Evolutionary conservation across 768 basidiomycete genomes (phyloP).

Genomic region (Mycena metata): DNA sequence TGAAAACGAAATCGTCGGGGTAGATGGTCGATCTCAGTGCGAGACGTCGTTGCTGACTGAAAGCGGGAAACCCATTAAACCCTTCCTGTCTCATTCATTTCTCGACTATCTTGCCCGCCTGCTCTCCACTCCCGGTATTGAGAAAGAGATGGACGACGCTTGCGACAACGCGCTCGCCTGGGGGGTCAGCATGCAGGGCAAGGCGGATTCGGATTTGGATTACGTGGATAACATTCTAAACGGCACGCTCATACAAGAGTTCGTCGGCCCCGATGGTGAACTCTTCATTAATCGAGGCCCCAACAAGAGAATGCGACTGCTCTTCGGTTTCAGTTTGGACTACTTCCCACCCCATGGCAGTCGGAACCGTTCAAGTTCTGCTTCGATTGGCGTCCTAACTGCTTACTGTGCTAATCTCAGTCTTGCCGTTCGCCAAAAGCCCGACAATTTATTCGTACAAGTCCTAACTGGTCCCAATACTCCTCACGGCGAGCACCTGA

Average conservation of each 20-base stretch:
- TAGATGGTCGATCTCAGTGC: neutral
- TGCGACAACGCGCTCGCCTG: slow-evolving; percentile 19
- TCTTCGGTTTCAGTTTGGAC: slow-evolving; percentile 42
- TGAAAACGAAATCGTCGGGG: slow-evolving; percentile 1
- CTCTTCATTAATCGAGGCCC: too few species aligned
- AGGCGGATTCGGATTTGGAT: neutral
- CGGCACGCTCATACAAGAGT: neutral
- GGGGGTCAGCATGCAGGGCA: neutral
- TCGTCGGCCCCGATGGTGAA: neutral
- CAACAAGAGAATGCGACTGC: slow-evolving; percentile 20
- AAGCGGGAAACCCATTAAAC: too few species aligned
- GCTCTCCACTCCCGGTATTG: slow-evolving; percentile 31
- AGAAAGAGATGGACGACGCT: slow-evolving; percentile 20
- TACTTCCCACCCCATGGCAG: slow-evolving; percentile 44
- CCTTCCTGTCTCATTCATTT: slow-evolving; percentile 31
- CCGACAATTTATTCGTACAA: slow-evolving; percentile 44
- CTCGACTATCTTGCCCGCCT: slow-evolving; percentile 40
- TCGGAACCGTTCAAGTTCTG: slow-evolving; percentile 27
- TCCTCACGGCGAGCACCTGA: slow-evolving; percentile 39
- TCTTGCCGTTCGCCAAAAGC: slow-evolving; percentile 38
- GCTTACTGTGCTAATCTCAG: slow-evolving; percentile 46
- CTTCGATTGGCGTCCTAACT: slow-evolving; percentile 44
- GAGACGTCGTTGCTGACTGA: too few species aligned
- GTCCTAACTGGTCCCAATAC: slow-evolving; percentile 44
- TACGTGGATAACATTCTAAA: slow-evolving; percentile 3